Base-by-base conservation (phyloP, 2,329 filamentous ascomycete species). In the Ophiocordyceps polyrhachis-furcata region DNA sequence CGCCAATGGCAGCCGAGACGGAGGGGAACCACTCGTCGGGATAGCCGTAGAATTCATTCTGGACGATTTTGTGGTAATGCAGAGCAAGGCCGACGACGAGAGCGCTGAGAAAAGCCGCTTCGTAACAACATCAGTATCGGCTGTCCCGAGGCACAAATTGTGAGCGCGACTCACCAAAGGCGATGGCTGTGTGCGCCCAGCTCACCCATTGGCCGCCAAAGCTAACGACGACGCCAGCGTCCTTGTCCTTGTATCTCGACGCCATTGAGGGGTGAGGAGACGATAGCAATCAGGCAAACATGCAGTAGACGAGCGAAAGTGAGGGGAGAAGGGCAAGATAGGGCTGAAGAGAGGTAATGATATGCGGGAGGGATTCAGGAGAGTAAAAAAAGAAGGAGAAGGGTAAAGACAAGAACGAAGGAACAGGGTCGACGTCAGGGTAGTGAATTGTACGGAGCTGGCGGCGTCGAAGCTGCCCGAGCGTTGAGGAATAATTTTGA, bases 11-110 rank as follows among this genome's bases (percentile, higher is more conserved):
- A 38, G 91, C 81, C 28, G 89, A 95, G 20, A 95, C 88, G 40
- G 88, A 94, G 47, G 88, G 88, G 57, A 94, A 94, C 88, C 88
- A 95, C 69, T 95, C 88, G 53, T 93, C 71, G 2, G 88, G 88
- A 58, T 93, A 94, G 54, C 86, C 86, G 62, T 87, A 93, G 67
- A 88, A 83, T 64, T 98, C 87, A 64, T 98, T 98, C 64, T 95
- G 72, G 46, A 98, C 91, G 53, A 98, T 98, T 69, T 98, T 98
- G 58, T 83, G 76, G 66, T 91, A 96, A 65, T 98, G 91, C 43
- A 98, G 73, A 45, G 70, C 73, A 46, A 80, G 69, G 52, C 89
- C 89, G 49, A 93, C 79, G 46, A 89, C 61, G 51, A 96, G 70
- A 48, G 89, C 89, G 58, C 85, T 86, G 50, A 93, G 51, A 58